Percentiles rank a stretch among this genome's conserved stretches.
These are phyloP conservation scores for Wickerhamomyces sp. DNA, from an alignment of 1,139 yeast species.

Conservation along the genomic window DNA sequence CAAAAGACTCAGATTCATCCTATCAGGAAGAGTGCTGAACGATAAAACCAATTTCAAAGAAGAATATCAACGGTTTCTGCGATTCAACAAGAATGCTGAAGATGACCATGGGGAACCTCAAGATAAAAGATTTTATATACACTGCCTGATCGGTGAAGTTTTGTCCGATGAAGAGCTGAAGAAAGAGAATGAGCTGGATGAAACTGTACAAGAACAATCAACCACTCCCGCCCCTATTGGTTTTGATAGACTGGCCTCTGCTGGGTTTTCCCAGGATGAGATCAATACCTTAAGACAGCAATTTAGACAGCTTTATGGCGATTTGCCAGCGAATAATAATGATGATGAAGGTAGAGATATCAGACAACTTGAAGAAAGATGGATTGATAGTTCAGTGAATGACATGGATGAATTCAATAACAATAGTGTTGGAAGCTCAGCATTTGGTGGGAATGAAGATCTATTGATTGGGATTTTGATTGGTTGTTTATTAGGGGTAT, in stretches of 20 bases:
- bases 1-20: conserved; percentile 62
- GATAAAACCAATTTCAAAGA: conserved; percentile 50
- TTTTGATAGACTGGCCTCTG: conserved; percentile 74
- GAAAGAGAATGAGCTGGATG: conserved; percentile 59
- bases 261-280: conserved; percentile 80
- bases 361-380: conserved; percentile 74
- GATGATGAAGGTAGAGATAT: conserved; percentile 29
- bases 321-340: conserved; percentile 28
- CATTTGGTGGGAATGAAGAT: conserved; percentile 46
- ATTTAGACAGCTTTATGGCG: conserved; percentile 64
- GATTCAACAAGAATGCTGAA: conserved; percentile 11
- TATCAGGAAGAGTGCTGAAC: conserved; percentile 67
- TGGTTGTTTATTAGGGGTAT: conserved; percentile 61
- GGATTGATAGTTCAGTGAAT: conserved; percentile 80
- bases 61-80: conserved; percentile 24
- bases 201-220: conserved; percentile 37
- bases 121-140: conserved; percentile 47
- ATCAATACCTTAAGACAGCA: conserved; percentile 68
- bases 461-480: conserved; percentile 56
- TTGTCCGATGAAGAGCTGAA: conserved; percentile 53
- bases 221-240: conserved; percentile 78
- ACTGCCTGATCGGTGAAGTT: conserved; percentile 77
- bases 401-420: conserved; percentile 36
- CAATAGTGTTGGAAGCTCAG: conserved; percentile 25
- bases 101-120: conserved; percentile 9